phyloP scores from a whole-genome alignment of 129 eudicot genomes.

The Flaveria bidentis region DNA sequence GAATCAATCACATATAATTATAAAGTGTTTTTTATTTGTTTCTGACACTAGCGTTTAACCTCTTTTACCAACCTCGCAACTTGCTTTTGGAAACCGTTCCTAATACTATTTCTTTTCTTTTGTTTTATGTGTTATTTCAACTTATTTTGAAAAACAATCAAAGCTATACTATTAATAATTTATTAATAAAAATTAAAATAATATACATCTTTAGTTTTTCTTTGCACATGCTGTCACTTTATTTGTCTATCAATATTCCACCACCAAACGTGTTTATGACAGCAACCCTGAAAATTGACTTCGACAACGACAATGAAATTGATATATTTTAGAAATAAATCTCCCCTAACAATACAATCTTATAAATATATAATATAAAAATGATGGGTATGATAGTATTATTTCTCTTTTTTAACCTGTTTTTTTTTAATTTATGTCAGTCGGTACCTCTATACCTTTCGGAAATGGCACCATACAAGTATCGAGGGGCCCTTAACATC shows the following conservation, averaged over 20 bases:
- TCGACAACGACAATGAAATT: constrained; percentile 26
- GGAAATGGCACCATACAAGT: constrained; percentile 96
- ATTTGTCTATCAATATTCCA: constrained; percentile 34
- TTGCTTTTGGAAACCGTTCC: constrained; percentile 25
- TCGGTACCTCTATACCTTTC: constrained; percentile 88
- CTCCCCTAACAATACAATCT: background rate
- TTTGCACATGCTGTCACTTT: constrained; percentile 39
- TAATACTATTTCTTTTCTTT: constrained; percentile 23
- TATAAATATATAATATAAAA: background rate
- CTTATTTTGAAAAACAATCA: constrained; percentile 17
- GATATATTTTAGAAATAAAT: background rate
- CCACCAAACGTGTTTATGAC: constrained; percentile 35
- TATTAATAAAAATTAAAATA: background rate
- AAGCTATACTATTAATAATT: background rate
- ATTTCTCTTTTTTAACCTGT: background rate
- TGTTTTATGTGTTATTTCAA: constrained; percentile 24
- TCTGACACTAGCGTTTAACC: constrained; percentile 20
- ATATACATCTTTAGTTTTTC: constrained; percentile 11
- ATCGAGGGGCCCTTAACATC: constrained; percentile 82
- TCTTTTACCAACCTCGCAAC: constrained; percentile 30
- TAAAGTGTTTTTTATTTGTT: background rate
- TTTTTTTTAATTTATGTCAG: constrained; percentile 36
- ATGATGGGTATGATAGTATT: background rate
- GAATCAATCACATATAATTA: no score
- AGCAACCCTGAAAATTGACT: constrained; percentile 43